Base-by-base conservation (phyloP, 768 basidiomycete genomes). In the Tulasnella sp. region DNA sequence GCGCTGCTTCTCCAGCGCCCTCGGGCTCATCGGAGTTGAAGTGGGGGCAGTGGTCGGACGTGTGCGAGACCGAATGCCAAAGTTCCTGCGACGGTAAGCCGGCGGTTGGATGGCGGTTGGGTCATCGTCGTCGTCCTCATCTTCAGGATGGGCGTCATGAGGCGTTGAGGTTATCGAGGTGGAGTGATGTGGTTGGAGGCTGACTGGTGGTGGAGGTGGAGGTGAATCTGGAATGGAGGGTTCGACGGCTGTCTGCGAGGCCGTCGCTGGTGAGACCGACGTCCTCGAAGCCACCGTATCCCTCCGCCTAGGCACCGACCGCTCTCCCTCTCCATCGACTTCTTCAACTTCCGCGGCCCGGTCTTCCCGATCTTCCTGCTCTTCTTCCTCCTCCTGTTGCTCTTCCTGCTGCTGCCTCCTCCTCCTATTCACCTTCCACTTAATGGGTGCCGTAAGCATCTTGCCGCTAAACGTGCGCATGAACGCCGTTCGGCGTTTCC, bases 61-160 rank as follows among this genome's bases (percentile, higher is more conserved):
- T 1, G 36, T 34, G 62, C 58, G 76, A 24, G 76, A 8, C n/a
- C 58, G 38, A 7, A 46, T 18, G 34, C 42, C 58, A 40, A 77
- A 77, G 68, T 71, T 71, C 16, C 76, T 31, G 19, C 76, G 48
- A 3, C 76, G 76, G 31, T 77, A 77, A 24, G 76, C 76, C 8
- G 76, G 76, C 6, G 76, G 76, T 52, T 36, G 36, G 5, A 62
- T 52, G 31, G 21, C 3, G 24, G 42, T 52, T 34, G 75, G 39
- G 10, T 46, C 73, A 5, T 40, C 73, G 46, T 74, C 73, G 34
- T 46, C 42, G 7, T 75, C 44, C 1, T 75, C 40, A 34, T 24
- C n/a, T 8, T 3, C 46, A 31, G 27, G 42, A n/a, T n/a, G n/a
- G n/a, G n/a, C n/a, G 75, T 34, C 46, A 1, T 44, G 42, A 21